Evolutionary conservation across 495 filamentous ascomycete species (phyloP).

Genomic region (Neurospora sp.): DNA sequence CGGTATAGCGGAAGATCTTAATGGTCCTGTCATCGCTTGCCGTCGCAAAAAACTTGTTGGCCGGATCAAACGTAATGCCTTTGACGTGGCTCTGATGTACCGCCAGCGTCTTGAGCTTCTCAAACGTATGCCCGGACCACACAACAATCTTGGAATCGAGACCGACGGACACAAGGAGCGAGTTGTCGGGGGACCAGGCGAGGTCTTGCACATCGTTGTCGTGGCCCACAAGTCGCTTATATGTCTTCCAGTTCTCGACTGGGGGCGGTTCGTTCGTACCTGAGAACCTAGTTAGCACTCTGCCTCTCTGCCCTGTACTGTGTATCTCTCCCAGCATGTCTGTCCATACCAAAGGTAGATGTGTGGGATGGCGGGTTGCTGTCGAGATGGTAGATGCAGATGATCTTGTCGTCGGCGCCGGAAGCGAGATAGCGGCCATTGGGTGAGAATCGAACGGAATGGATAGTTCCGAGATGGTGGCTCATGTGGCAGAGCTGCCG

Average conservation of each 20-base stretch:
- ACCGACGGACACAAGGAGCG: conserved; percentile 89
- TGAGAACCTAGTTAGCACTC: conserved; percentile 23
- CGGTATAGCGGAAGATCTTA: conserved; percentile 91
- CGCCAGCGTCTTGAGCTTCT: conserved; percentile 87
- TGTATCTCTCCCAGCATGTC: not conserved
- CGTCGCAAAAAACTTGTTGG: conserved; percentile 98
- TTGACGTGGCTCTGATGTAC: conserved; percentile 96
- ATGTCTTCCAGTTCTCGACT: conserved; percentile 94
- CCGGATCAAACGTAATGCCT: conserved; percentile 95
- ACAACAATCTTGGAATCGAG: conserved; percentile 96
- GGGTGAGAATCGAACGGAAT: conserved; percentile 89
- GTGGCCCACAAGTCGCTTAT: conserved; percentile 85
- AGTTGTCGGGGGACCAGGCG: conserved; percentile 94
- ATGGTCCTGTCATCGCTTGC: conserved; percentile 94
- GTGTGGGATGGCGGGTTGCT: conserved; percentile 63
- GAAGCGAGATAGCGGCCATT: conserved; percentile 91
- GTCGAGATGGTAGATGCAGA: conserved; percentile 91
- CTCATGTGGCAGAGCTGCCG: conserved; percentile 95
- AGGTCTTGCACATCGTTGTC: conserved; percentile 98
- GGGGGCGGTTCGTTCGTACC: conserved; percentile 86
- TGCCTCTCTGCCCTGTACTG: conserved; percentile 4
- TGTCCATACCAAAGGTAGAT: conserved; percentile 58
- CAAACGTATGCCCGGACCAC: conserved; percentile 96
- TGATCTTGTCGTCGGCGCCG: conserved; percentile 95
- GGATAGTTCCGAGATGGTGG: conserved; percentile 95